phyloP scores from a whole-genome alignment of 2,329 filamentous ascomycete genomes.

The Aspergillus novofumigatus region DNA sequence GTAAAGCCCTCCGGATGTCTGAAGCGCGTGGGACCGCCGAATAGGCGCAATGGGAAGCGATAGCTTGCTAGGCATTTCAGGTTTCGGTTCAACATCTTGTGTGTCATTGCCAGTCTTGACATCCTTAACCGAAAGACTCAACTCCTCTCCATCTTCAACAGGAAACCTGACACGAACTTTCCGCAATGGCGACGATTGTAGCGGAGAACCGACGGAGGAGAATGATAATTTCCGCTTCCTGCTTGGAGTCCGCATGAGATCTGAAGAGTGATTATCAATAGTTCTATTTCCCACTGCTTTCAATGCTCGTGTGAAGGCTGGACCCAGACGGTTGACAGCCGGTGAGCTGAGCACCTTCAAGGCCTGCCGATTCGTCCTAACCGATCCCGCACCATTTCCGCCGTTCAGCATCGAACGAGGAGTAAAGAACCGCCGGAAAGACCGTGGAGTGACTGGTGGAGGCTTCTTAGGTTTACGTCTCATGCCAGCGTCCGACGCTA shows the following conservation, averaged over 20 bases:
- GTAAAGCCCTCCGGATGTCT: slow-evolving; percentile 36
- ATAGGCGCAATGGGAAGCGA: slow-evolving; percentile 28
- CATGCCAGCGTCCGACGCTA: slow-evolving; percentile 34
- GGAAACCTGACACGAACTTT: slow-evolving; percentile 35
- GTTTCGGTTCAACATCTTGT: slow-evolving; percentile 13
- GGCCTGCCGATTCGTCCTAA: slow-evolving; percentile 42
- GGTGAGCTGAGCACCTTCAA: slow-evolving; percentile 42
- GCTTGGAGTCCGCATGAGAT: slow-evolving; percentile 36
- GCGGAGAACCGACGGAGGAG: slow-evolving; percentile 43
- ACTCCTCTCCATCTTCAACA: slow-evolving; percentile 28
- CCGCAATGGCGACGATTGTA: slow-evolving; percentile 48
- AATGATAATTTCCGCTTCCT: slow-evolving; percentile 46
- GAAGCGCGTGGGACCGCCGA: slow-evolving; percentile 33
- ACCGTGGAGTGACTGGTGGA: slow-evolving; percentile 48
- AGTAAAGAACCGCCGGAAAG: slow-evolving; percentile 50
- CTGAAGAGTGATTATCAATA: slow-evolving; percentile 24
- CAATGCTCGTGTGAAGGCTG: slow-evolving; percentile 38
- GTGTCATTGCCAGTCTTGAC: slow-evolving; percentile 18
- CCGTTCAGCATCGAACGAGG: slow-evolving; percentile 40
- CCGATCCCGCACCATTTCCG: slow-evolving; percentile 28
- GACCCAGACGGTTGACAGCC: slow-evolving; percentile 40
- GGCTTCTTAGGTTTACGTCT: slow-evolving; percentile 40
- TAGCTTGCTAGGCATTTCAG: slow-evolving; percentile 17
- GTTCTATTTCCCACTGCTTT: slow-evolving; percentile 28
- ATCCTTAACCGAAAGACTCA: slow-evolving; percentile 25